Evolutionary conservation across 2,329 filamentous ascomycete species (phyloP).

Genomic region (Alternaria sp.): DNA sequence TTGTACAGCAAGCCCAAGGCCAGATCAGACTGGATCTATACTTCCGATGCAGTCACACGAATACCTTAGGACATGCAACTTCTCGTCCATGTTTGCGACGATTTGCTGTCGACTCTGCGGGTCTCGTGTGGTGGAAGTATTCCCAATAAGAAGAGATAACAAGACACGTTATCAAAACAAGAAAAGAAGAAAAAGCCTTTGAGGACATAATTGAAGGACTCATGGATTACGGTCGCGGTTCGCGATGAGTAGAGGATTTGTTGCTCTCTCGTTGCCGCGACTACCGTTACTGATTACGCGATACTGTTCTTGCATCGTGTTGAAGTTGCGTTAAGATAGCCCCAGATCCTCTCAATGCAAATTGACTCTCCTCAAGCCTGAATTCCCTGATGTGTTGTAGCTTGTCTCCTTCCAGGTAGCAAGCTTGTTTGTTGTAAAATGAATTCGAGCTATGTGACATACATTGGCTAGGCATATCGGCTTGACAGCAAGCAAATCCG

Average conservation of each 20-base stretch:
- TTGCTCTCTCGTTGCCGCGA: background rate
- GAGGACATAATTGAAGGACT: conserved; percentile 22
- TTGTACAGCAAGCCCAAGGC: conserved; percentile 18
- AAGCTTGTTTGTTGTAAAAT: background rate
- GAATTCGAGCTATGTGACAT: background rate
- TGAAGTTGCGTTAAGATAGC: background rate
- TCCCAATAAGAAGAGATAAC: conserved; percentile 28
- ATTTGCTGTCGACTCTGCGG: background rate
- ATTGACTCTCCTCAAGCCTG: background rate
- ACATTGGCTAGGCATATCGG: background rate
- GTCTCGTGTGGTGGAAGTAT: background rate
- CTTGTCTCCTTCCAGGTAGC: background rate
- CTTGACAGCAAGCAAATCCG: background rate
- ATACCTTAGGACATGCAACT: background rate
- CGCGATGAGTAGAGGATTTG: background rate
- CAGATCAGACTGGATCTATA: conserved; percentile 37
- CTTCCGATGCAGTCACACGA: background rate
- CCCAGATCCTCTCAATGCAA: conserved; percentile 18
- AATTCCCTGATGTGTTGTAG: background rate
- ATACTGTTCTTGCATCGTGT: background rate
- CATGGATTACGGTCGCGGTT: conserved; percentile 5
- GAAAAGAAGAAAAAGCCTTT: conserved; percentile 22
- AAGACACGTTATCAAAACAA: conserved; percentile 10
- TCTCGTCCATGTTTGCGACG: background rate
- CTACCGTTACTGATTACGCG: background rate